Conservation (phyloP, 1,284 basidiomycete genomes). For the Trametes pubescens region DNA sequence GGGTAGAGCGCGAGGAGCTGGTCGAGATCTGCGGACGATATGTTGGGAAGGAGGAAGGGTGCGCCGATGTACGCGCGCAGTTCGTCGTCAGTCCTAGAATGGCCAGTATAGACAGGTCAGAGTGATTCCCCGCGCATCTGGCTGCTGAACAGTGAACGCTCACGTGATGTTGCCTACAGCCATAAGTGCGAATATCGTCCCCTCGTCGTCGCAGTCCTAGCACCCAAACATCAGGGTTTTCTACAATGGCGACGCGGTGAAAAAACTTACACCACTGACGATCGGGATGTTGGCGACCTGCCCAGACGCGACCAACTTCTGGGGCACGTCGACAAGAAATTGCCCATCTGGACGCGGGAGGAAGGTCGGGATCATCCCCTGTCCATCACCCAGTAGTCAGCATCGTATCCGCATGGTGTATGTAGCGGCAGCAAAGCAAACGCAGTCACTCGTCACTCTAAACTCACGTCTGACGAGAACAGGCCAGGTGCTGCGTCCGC, state of each 20-base stretch:
- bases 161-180: background rate
- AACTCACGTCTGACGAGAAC: constrained; percentile 33
- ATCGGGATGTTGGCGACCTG: constrained; percentile 45
- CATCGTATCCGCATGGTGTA: background rate
- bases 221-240: background rate
- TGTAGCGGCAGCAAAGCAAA: background rate
- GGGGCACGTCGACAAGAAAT: constrained; percentile 42
- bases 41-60: background rate
- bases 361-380: constrained; percentile 14
- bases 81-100: constrained; percentile 1
- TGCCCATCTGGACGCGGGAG: constrained; percentile 50
- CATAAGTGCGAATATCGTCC: background rate
- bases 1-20: constrained; percentile 56
- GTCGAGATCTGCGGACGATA: background rate
- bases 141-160: background rate
- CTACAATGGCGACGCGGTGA: background rate
- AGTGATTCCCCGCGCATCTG: background rate
- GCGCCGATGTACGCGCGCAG: constrained; percentile 3
- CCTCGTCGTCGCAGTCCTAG: constrained; percentile 4
- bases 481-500: constrained; percentile 41
- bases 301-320: constrained; percentile 38
- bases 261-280: constrained; percentile 34
- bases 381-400: background rate
- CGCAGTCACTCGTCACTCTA: too few relatives aligned
- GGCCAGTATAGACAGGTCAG: background rate